Base-by-base conservation (phyloP, 75 land plant species). In the Cupressus sempervirens region DNA sequence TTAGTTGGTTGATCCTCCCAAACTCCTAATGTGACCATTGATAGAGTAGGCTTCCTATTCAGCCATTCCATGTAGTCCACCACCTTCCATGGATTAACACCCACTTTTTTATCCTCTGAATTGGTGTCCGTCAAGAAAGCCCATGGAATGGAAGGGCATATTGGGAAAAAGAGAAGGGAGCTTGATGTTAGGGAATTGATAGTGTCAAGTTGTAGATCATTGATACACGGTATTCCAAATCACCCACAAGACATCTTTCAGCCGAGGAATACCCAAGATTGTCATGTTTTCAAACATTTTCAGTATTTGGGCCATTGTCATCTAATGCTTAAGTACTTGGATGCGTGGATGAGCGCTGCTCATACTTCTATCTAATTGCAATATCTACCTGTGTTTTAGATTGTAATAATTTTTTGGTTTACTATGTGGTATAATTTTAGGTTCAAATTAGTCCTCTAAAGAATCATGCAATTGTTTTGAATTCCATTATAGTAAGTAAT, bases 1-100 rank as follows among this genome's bases (percentile, higher is more conserved):
- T 86, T 89, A 40, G 85, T 84, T 35, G 79, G 34, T 80, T 91
- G 90, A 43, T 91, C 92, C 1, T 53, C n/a, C 81, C 81, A 80
- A 38, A 86, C 41, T 15, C 88, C 91, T 83, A 85, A 85, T 3
- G 79, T 62, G 23, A 91, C 38, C 86, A 87, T 83, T 14, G 92
- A 84, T 29, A 23, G 41, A 0, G 34, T 26, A 26, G 74, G 75
- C 75, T 54, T 40, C 45, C 67, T 82, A 9, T 65, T 79, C 45
- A 84, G 84, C 84, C 84, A 84, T 40, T 35, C 76, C 85, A 30
- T 54, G 8, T 83, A 54, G 41, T 85, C 83, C 9, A 53, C 45
- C 48, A 81, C 90, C 30, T 88, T 76, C 80, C 80, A 77, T 0
- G 80, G 80, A 41, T 77, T 43, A 0, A 48, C 48, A 1, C 48